phyloP scores from a whole-genome alignment of 768 basidiomycete genomes.

The Trametes gibbosa region DNA sequence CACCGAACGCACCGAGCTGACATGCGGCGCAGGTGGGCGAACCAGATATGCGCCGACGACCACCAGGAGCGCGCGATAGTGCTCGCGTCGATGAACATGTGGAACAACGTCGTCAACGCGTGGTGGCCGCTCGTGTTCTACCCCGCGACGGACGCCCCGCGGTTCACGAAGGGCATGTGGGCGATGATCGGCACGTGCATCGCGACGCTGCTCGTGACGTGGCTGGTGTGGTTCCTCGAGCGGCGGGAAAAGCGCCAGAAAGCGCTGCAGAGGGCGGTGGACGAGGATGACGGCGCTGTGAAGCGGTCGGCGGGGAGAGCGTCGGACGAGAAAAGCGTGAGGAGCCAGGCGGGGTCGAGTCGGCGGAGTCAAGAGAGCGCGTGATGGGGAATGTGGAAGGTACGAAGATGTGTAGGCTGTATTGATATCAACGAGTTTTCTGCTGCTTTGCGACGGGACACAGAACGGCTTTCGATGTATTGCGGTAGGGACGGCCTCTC shows the following conservation, averaged over 20 bases:
- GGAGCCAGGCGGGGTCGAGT: slow-evolving; percentile 1
- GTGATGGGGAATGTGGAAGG: not conserved
- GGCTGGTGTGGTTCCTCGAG: slow-evolving; percentile 56
- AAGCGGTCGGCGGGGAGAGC: not conserved
- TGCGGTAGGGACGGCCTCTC: not conserved
- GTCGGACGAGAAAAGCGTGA: not conserved
- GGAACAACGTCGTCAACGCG: slow-evolving; percentile 65
- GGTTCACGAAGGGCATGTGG: slow-evolving; percentile 66
- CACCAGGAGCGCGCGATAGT: slow-evolving; percentile 67
- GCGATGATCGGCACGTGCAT: slow-evolving; percentile 59
- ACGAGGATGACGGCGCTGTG: not conserved
- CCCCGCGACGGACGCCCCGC: slow-evolving; percentile 69
- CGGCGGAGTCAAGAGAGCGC: slow-evolving; percentile 2
- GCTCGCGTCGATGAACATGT: slow-evolving; percentile 78
- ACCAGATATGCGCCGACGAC: slow-evolving; percentile 71
- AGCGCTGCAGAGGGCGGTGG: not conserved
- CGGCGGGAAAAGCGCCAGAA: slow-evolving; percentile 31
- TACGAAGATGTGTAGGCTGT: not conserved
- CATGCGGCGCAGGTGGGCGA: slow-evolving; percentile 59
- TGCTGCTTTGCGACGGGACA: not conserved
- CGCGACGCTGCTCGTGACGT: slow-evolving; percentile 56
- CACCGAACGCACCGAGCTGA: not conserved
- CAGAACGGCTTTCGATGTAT: not conserved
- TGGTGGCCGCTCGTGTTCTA: slow-evolving; percentile 75
- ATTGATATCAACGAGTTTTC: not conserved